Percentiles rank a stretch among this genome's conserved stretches.
phyloP scores from a whole-genome alignment of 1,139 yeast genomes.

The Waltiozyma sp. region DNA sequence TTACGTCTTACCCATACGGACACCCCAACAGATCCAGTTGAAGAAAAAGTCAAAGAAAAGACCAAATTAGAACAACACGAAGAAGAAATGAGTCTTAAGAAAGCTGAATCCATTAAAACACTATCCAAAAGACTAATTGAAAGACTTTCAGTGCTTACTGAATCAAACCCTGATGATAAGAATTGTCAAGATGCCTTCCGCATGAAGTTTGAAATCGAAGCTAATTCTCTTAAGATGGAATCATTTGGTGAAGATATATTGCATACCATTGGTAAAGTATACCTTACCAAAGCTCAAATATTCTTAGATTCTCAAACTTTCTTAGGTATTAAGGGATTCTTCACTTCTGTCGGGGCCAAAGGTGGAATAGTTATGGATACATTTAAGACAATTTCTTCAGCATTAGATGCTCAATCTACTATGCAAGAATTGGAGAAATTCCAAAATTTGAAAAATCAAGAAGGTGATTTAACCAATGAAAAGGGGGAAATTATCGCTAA shows the following conservation, averaged over 20 bases:
- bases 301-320: slow-evolving; percentile 61
- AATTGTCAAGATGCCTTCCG: slow-evolving; percentile 53
- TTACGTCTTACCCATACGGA: slow-evolving; percentile 7
- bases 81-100: slow-evolving; percentile 62
- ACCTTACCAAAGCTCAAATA: slow-evolving; percentile 53
- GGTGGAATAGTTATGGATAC: slow-evolving; percentile 83
- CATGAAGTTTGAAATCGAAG: slow-evolving; percentile 67
- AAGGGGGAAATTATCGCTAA: slow-evolving; percentile 36
- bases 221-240: slow-evolving; percentile 83
- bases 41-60: slow-evolving; percentile 31
- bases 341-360: slow-evolving; percentile 76
- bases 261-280: slow-evolving; percentile 76
- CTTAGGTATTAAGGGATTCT: slow-evolving; percentile 76
- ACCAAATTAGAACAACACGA: slow-evolving; percentile 60
- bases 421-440: slow-evolving; percentile 71
- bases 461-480: slow-evolving; percentile 26
- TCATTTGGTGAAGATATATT: slow-evolving; percentile 85
- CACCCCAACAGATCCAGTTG: slow-evolving; percentile 6
- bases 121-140: slow-evolving; percentile 56
- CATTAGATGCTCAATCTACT: slow-evolving; percentile 83
- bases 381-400: slow-evolving; percentile 72
- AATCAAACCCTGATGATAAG: slow-evolving; percentile 63
- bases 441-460: slow-evolving; percentile 45
- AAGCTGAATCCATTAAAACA: slow-evolving; percentile 59
- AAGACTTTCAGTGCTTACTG: slow-evolving; percentile 68